phyloP scores from a whole-genome alignment of 257 asterid species.

The Solanum appendiculatum region DNA sequence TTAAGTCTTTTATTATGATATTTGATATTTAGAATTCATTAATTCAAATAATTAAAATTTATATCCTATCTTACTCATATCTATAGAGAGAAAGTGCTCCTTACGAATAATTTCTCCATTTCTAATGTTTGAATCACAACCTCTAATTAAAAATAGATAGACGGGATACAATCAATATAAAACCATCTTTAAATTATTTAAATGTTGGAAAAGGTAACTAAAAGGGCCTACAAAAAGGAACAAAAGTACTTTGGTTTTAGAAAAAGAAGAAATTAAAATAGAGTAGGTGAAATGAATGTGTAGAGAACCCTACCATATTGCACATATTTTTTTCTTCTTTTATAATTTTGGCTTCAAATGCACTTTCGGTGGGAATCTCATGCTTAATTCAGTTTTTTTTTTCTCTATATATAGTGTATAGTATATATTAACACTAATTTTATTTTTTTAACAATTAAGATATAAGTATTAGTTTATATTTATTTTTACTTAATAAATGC shows the following conservation, averaged over 20 bases:
- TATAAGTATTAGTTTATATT: no score
- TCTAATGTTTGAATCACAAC: rapidly evolving
- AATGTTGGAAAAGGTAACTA: background rate
- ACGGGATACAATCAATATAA: background rate
- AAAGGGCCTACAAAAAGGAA: background rate
- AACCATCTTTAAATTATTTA: background rate
- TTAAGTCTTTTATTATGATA: no score
- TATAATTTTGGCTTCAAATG: background rate
- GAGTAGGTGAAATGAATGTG: background rate
- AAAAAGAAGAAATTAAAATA: background rate
- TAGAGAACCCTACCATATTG: background rate
- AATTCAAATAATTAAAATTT: background rate
- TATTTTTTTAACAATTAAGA: no score
- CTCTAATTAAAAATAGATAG: rapidly evolving
- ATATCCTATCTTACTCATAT: background rate
- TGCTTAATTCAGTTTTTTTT: no score
- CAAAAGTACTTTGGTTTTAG: background rate
- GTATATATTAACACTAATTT: no score
- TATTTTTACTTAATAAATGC: no score
- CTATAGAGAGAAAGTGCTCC: background rate
- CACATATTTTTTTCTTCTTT: background rate
- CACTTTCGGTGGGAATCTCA: no score
- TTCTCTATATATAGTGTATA: no score
- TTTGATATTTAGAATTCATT: no score
- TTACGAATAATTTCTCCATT: background rate